Evolutionary conservation across 2,329 filamentous ascomycete genomes (phyloP).

Genomic region (Eurotiales sp.): DNA sequence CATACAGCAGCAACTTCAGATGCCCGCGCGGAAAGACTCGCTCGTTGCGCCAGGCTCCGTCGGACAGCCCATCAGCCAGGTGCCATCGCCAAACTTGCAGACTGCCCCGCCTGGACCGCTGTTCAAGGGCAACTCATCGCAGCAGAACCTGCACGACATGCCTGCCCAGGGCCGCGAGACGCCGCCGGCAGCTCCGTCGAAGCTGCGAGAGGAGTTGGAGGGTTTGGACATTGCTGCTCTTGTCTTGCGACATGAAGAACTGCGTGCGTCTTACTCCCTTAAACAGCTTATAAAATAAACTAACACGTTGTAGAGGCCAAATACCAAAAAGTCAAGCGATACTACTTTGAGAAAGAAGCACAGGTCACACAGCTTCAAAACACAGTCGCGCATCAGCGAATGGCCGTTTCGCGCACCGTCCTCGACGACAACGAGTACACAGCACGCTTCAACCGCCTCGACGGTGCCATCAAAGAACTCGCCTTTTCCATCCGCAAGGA

Average conservation of each 20-base stretch:
- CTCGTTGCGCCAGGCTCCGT: slow-evolving; percentile 4
- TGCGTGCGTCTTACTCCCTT: slow-evolving; percentile 34
- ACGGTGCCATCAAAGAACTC: slow-evolving; percentile 90
- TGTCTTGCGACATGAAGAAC: slow-evolving; percentile 42
- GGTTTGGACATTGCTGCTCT: slow-evolving; percentile 44
- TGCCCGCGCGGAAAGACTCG: slow-evolving; percentile 9
- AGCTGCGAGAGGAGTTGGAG: slow-evolving; percentile 35
- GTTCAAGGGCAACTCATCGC: slow-evolving; percentile 25
- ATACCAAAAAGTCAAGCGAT: slow-evolving; percentile 96
- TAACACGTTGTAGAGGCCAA: slow-evolving; percentile 65
- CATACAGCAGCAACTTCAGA: slow-evolving; percentile 11
- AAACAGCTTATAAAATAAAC: not conserved
- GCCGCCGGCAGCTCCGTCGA: slow-evolving; percentile 33
- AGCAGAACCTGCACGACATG: slow-evolving; percentile 33
- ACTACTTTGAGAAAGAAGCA: slow-evolving; percentile 88
- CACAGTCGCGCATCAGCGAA: slow-evolving; percentile 90
- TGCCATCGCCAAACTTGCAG: slow-evolving; percentile 6
- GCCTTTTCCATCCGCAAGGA: slow-evolving; percentile 95
- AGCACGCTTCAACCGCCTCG: slow-evolving; percentile 82
- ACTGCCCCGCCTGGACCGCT: slow-evolving; percentile 21
- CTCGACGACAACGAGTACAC: slow-evolving; percentile 94
- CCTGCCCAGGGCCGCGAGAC: slow-evolving; percentile 41
- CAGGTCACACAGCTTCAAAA: slow-evolving; percentile 96
- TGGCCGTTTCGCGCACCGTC: slow-evolving; percentile 89
- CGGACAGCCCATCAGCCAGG: not conserved